Evolutionary conservation across 1,284 basidiomycete genomes (phyloP).

Genomic region (Anthracocystis panici-leucophaei): DNA sequence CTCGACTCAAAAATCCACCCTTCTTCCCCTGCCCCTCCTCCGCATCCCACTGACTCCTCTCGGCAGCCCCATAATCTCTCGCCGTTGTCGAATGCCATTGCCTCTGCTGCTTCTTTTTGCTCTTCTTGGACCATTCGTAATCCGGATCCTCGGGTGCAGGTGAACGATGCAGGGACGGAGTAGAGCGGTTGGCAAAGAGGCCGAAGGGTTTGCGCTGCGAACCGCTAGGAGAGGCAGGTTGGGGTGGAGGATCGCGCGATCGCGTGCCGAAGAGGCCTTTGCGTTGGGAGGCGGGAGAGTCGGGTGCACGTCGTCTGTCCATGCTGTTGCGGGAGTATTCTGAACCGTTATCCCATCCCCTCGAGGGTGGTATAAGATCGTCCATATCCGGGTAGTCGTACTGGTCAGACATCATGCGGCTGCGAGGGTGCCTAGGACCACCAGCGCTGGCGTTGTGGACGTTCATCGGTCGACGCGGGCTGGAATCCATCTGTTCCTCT

Average conservation of each 20-base stretch:
- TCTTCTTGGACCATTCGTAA: constrained; percentile 37
- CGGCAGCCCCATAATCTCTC: constrained; percentile 2
- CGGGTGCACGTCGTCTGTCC: constrained; percentile 13
- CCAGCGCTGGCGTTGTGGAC: neutral
- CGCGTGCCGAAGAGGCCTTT: constrained; percentile 15
- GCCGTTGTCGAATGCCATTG: constrained; percentile 40
- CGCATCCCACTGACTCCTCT: constrained; percentile 17
- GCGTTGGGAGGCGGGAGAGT: constrained; percentile 3
- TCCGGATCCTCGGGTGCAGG: constrained; percentile 46
- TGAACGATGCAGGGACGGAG: constrained; percentile 28
- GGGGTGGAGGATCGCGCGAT: neutral
- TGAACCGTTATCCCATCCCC: constrained; percentile 24
- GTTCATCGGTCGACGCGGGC: constrained; percentile 14
- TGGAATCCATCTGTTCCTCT: constrained; percentile 9
- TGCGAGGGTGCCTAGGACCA: constrained; percentile 16
- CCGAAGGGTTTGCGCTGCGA: constrained; percentile 15
- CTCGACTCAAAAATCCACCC: constrained; percentile 30
- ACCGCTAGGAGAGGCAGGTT: constrained; percentile 7
- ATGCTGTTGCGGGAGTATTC: constrained; percentile 23
- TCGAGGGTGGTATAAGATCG: constrained; percentile 35
- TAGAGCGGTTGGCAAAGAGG: constrained; percentile 35
- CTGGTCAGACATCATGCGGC: constrained; percentile 13
- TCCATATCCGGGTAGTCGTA: constrained; percentile 40
- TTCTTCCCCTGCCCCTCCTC: constrained; percentile 16
- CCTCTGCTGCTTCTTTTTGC: constrained; percentile 18